phyloP scores from a whole-genome alignment of 192 early-diverging fungal genomes.

The Coemansia sp. region DNA sequence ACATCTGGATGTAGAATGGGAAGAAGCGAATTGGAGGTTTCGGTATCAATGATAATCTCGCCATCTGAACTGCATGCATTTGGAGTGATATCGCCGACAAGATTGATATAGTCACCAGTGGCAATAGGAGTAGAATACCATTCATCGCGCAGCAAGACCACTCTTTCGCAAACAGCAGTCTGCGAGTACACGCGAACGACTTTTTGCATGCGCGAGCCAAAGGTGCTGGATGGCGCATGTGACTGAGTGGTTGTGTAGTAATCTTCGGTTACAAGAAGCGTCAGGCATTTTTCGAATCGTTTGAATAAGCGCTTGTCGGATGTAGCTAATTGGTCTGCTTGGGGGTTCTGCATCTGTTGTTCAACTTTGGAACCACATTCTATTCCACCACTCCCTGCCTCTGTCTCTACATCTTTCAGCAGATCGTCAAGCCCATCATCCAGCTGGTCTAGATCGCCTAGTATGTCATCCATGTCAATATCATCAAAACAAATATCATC shows the following conservation, averaged over 20 bases:
- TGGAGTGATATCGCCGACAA: slow-evolving; percentile 32
- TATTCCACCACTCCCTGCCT: neutral
- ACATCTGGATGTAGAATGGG: slow-evolving; percentile 81
- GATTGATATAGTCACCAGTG: slow-evolving; percentile 65
- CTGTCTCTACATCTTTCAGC: slow-evolving; percentile 5
- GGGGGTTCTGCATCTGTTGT: neutral
- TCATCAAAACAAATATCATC: slow-evolving; percentile 34
- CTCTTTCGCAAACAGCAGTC: slow-evolving; percentile 33
- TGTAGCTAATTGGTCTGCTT: neutral
- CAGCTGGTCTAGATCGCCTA: slow-evolving; percentile 23
- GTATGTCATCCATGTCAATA: slow-evolving; percentile 33
- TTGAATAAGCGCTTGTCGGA: slow-evolving; percentile 14
- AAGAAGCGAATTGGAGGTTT: slow-evolving; percentile 49
- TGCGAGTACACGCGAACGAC: slow-evolving; percentile 46
- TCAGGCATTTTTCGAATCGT: slow-evolving; percentile 37
- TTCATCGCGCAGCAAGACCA: slow-evolving; percentile 63
- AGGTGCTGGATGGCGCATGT: neutral
- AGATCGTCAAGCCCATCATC: slow-evolving; percentile 26
- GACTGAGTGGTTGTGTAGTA: slow-evolving; percentile 22
- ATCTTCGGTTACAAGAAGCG: slow-evolving; percentile 36
- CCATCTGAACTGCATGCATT: neutral
- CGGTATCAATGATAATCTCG: slow-evolving; percentile 59
- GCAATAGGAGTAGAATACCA: slow-evolving; percentile 63
- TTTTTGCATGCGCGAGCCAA: slow-evolving; percentile 30
- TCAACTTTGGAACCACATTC: neutral